Evolutionary conservation across 2,329 filamentous ascomycete species (phyloP).

Genomic region (Calonectria naviculata): DNA sequence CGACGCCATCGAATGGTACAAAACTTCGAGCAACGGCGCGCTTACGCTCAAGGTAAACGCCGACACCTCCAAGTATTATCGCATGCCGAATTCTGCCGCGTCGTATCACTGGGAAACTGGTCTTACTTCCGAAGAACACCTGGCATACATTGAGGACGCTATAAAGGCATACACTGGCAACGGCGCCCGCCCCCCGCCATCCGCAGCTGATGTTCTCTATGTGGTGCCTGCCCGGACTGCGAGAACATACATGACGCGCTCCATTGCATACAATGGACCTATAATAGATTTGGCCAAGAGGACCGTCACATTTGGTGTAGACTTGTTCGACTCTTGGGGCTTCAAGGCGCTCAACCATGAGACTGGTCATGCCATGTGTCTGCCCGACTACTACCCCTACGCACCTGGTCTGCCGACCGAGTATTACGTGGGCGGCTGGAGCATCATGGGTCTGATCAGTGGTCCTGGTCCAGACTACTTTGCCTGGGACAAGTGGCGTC

Average conservation of each 20-base stretch:
- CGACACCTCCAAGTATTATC: conserved; percentile 36
- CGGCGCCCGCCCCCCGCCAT: conserved; percentile 1
- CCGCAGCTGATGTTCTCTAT: conserved; percentile 26
- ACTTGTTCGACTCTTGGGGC: conserved; percentile 45
- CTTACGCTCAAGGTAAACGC: conserved; percentile 37
- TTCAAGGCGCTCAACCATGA: conserved; percentile 51
- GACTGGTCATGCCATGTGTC: conserved; percentile 51
- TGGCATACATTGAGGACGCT: conserved; percentile 28
- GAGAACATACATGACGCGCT: conserved; percentile 12
- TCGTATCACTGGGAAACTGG: conserved; percentile 35
- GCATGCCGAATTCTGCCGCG: conserved; percentile 40
- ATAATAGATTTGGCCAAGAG: conserved; percentile 42
- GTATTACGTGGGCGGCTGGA: conserved; percentile 49
- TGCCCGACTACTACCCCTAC: conserved; percentile 50
- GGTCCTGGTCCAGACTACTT: conserved; percentile 50
- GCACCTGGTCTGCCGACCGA: conserved; percentile 38
- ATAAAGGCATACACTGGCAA: conserved; percentile 23
- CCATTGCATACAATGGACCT: conserved; percentile 2
- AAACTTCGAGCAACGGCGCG: conserved; percentile 36
- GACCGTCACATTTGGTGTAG: conserved; percentile 46
- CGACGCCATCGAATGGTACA: conserved; percentile 30
- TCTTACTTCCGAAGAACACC: conserved; percentile 5
- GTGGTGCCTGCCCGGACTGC: conserved; percentile 23
- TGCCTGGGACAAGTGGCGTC: conserved; percentile 52
- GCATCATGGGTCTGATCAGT: conserved; percentile 49